Percentiles rank a stretch among this genome's conserved stretches.
These are phyloP conservation scores for Pseudogymnoascus sp. DNA, from an alignment of 2,329 filamentous ascomycete genomes.

Conservation along the genomic window DNA sequence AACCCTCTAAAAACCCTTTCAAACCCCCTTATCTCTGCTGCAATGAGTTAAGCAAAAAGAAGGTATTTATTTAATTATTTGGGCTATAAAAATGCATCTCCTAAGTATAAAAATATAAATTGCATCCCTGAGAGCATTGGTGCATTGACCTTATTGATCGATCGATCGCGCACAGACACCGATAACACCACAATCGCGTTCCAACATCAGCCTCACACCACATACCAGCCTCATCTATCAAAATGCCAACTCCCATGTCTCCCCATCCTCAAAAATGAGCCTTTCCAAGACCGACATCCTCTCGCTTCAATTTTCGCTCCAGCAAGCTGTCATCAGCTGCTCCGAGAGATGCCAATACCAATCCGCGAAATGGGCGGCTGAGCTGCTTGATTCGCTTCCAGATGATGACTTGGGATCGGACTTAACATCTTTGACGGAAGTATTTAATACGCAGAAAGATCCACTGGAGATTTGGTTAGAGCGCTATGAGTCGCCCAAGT, in stretches of 20 bases:
- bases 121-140: background rate
- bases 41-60: background rate
- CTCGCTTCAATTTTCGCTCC: background rate
- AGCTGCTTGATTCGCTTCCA: background rate
- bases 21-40: too few species aligned
- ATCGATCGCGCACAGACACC: slow-evolving; percentile 1
- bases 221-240: background rate
- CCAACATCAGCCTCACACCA: background rate
- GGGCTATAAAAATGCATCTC: background rate
- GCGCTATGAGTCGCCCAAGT: background rate
- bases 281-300: background rate
- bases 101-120: background rate
- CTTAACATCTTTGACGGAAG: background rate
- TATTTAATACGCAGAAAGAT: background rate
- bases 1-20: too few species aligned
- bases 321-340: background rate
- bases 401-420: background rate
- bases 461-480: background rate
- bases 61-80: background rate
- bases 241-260: background rate
- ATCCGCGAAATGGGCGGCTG: background rate
- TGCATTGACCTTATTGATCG: background rate
- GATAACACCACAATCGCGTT: background rate
- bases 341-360: background rate
- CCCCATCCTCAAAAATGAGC: background rate